Percentiles rank a stretch among this genome's conserved stretches.
Evolutionary conservation across 192 early-diverging fungal species (phyloP).

Genomic region (Chytriomyces confervae): DNA sequence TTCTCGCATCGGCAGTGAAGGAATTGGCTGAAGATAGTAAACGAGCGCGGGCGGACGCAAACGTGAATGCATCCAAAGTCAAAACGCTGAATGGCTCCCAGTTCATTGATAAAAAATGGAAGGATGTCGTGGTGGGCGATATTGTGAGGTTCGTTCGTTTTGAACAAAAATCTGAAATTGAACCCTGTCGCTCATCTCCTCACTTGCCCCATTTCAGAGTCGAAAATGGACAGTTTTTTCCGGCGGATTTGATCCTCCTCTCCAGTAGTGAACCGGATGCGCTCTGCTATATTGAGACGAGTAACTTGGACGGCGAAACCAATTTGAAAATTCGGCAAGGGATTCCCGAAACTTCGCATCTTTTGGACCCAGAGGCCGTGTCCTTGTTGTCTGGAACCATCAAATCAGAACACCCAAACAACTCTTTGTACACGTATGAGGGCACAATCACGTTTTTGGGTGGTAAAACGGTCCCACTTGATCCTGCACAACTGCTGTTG

Average conservation of each 20-base stretch:
- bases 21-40: constrained; percentile 88
- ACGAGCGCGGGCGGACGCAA: constrained; percentile 53
- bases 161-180: background rate
- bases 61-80: constrained; percentile 49
- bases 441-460: constrained; percentile 65
- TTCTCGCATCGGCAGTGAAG: constrained; percentile 89
- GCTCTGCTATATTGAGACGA: constrained; percentile 97
- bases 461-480: constrained; percentile 75
- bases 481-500: constrained; percentile 85
- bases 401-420: constrained; percentile 92
- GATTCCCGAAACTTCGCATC: constrained; percentile 78
- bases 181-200: background rate
- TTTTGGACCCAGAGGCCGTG: constrained; percentile 72
- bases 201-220: constrained; percentile 43
- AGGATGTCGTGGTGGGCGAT: constrained; percentile 86
- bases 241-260: constrained; percentile 90
- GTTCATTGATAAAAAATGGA: constrained; percentile 84
- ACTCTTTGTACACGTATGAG: constrained; percentile 95
- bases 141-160: constrained; percentile 67
- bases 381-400: constrained; percentile 62
- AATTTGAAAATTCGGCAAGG: constrained; percentile 98
- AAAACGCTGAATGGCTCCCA: constrained; percentile 50
- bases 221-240: constrained; percentile 86
- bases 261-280: constrained; percentile 95
- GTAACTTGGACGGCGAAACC: constrained; percentile 96